These are phyloP conservation scores for Dunaliella primolecta DNA, from an alignment of 139 green algal genomes.

Conservation along the genomic window DNA sequence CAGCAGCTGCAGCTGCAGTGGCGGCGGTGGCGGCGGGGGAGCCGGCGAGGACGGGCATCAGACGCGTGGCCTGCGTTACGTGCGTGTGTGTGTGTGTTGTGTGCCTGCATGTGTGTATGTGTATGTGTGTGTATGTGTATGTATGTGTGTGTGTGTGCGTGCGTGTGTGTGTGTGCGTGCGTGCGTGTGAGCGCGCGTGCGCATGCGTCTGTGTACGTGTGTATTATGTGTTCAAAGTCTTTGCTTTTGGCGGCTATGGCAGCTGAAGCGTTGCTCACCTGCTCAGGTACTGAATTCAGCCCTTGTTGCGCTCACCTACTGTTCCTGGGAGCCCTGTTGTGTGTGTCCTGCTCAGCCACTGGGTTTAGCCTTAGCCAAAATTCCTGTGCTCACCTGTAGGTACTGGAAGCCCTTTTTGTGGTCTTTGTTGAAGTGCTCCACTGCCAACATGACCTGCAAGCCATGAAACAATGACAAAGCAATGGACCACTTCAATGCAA, in stretches of 20 bases:
- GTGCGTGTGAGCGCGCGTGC: too few species aligned
- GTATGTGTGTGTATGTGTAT: conserved; percentile 5
- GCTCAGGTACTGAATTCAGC: too few species aligned
- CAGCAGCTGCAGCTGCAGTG: not conserved
- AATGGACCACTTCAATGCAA: too few species aligned
- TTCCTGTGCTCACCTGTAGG: conserved; percentile 51
- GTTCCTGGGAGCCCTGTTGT: too few species aligned
- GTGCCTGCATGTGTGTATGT: conserved; percentile 32
- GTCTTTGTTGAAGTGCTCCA: conserved; percentile 96
- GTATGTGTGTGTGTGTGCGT: not conserved
- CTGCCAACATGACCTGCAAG: conserved; percentile 50
- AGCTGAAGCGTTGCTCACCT: too few species aligned
- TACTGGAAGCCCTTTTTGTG: conserved; percentile 92
- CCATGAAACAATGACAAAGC: not conserved
- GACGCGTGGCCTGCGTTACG: conserved; percentile 64
- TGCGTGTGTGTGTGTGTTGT: conserved; percentile 58
- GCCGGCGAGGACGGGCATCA: conserved; percentile 64
- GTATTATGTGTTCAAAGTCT: too few species aligned
- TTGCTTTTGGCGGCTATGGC: too few species aligned
- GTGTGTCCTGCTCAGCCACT: too few species aligned
- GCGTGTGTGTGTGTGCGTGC: conserved; percentile 61
- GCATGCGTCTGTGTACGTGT: too few species aligned
- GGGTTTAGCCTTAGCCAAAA: too few species aligned
- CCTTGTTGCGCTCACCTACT: too few species aligned
- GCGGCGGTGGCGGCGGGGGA: conserved; percentile 1